These are phyloP conservation scores for Eremothecium cymbalariae DNA, from an alignment of 1,139 yeast species.

Conservation along the genomic window DNA sequence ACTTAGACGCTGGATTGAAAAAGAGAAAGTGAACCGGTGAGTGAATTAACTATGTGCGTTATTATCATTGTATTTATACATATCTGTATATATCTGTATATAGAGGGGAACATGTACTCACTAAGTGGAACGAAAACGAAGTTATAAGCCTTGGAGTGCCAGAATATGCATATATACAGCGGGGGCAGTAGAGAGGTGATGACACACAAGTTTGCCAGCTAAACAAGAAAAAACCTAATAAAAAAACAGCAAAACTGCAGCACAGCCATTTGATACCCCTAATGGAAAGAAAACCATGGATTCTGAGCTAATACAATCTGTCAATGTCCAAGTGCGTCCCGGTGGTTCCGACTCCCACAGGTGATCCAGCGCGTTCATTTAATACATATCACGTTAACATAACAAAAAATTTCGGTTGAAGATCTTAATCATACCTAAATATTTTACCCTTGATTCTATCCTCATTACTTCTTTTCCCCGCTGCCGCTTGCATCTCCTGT, in stretches of 20 bases:
- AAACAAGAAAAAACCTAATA: background rate
- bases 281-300: conserved; percentile 1
- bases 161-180: too few relatives aligned
- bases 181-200: too few relatives aligned
- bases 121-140: background rate
- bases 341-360: too few relatives aligned
- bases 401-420: conserved; percentile 1
- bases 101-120: background rate
- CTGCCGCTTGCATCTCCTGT: conserved; percentile 30
- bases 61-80: too few relatives aligned
- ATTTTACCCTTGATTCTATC: conserved; percentile 31
- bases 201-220: too few relatives aligned
- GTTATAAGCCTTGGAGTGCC: background rate
- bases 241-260: background rate
- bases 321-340: too few relatives aligned
- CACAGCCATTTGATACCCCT: too few relatives aligned
- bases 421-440: conserved; percentile 20
- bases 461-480: conserved; percentile 22
- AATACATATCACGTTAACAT: background rate
- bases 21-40: conserved; percentile 17
- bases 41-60: background rate
- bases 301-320: too few relatives aligned
- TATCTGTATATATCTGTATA: background rate
- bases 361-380: too few relatives aligned
- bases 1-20: conserved; percentile 44